Evolutionary conservation across 2,329 filamentous ascomycete genomes (phyloP), one percentile per base, ranked within the genome.

Genomic region (Magnaporthiopsis poae): DNA sequence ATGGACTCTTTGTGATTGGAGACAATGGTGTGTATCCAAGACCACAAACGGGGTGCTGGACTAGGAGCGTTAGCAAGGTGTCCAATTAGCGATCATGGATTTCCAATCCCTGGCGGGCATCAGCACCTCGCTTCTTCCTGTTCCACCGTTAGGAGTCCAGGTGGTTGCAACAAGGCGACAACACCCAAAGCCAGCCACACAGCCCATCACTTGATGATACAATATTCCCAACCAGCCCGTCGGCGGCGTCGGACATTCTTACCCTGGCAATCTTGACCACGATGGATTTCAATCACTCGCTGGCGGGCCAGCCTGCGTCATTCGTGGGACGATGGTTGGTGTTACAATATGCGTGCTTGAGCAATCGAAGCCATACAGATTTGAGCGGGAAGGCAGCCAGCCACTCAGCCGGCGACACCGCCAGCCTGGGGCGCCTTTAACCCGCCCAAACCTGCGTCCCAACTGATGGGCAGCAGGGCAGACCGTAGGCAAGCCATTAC

Each of bases 101-200:
- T 62, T 39, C 61, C 61, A 62, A 62, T 61, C 60, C 31, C 46
- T n/a, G n/a, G 46, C n/a, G 46, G 46, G n/a, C 46, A 25, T 21
- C 18, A 11, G 46, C 18, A 56, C 7, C 46, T 56, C 46, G 46
- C 46, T 56, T 56, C 46, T 25, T 56, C 46, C 18, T n/a, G 46
- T 21, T 11, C 46, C 46, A 56, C 46, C 21, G 21, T 25, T 3
- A 56, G 46, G 46, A 11, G 46, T 1, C 21, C 21, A 25, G 46
- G 46, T 11, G 18, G 46, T 13, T 56, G 46, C n/a, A 25, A 56
- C 21, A 56, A 21, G 46, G 46, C 21, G 46, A 56, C 46, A n/a
- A 25, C 46, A 56, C 46, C 21, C 21, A 56, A 8, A 46, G 46
- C 46, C 46, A 46, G 46, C 21, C 46, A 25, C 21, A 56, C 7